Conservation (phyloP, 2,329 filamentous ascomycete species). For the Fonsecaea pedrosoi region DNA sequence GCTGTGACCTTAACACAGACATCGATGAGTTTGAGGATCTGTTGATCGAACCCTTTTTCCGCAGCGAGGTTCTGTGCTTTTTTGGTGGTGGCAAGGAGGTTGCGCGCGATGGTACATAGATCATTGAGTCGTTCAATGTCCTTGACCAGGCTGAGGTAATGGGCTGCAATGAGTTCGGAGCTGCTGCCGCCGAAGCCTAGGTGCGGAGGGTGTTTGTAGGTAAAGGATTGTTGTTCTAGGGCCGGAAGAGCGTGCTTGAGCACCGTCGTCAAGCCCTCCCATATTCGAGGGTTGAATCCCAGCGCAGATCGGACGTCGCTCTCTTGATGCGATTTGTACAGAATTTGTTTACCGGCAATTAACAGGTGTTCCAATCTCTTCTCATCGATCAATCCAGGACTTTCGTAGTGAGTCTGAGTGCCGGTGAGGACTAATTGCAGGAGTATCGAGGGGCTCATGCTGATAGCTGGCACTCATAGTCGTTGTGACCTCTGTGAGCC, state of each 20-base stretch:
- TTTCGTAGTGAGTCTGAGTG: conserved; percentile 65
- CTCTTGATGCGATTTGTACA: conserved; percentile 64
- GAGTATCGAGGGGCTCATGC: conserved; percentile 44
- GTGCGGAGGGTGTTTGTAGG: conserved; percentile 62
- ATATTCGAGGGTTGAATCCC: conserved; percentile 63
- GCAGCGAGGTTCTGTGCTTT: conserved; percentile 69
- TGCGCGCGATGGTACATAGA: conserved; percentile 66
- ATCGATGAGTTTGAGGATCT: conserved; percentile 67
- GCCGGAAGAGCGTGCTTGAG: conserved; percentile 66
- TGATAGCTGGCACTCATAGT: conserved; percentile 27
- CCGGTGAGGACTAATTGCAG: conserved; percentile 56
- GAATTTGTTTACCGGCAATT: conserved; percentile 65
- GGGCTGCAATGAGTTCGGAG: conserved; percentile 66
- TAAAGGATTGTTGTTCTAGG: conserved; percentile 67
- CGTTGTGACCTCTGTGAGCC: not conserved
- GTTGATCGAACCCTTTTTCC: conserved; percentile 65
- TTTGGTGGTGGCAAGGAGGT: conserved; percentile 66
- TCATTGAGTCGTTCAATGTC: conserved; percentile 69
- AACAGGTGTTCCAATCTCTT: conserved; percentile 64
- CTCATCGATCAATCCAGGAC: conserved; percentile 65
- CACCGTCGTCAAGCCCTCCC: conserved; percentile 65
- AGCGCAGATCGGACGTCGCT: conserved; percentile 64
- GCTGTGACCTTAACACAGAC: conserved; percentile 70
- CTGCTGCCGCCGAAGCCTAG: conserved; percentile 29
- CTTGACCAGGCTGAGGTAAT: conserved; percentile 64